Conservation (phyloP, 257 asterid genomes). For the Sherardia arvensis region DNA sequence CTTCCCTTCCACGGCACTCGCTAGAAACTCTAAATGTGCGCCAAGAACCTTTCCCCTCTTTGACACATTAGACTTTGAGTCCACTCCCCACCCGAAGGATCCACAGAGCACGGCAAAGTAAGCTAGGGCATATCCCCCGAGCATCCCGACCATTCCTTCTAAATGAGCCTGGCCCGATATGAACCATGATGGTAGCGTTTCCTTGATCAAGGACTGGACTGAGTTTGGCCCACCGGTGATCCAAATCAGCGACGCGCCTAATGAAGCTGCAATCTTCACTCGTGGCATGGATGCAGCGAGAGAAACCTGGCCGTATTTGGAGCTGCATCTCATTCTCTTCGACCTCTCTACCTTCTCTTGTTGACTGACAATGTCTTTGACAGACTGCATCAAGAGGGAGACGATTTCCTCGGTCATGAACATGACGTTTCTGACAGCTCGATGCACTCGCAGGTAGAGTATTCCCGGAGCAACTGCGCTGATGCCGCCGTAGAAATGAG, state of each 20-base stretch:
- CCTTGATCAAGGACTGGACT: conserved; percentile 60
- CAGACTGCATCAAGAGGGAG: conserved; percentile 64
- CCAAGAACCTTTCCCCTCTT: conserved; percentile 41
- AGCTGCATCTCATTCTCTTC: conserved; percentile 41
- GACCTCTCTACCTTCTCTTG: conserved; percentile 47
- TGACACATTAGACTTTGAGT: conserved; percentile 42
- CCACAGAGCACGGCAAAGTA: conserved; percentile 55
- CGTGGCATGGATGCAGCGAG: conserved; percentile 62
- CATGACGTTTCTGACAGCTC: conserved; percentile 63
- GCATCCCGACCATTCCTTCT: conserved; percentile 62
- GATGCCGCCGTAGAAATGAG: conserved; percentile 59
- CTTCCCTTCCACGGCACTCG: conserved; percentile 65
- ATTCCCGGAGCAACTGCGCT: conserved; percentile 92
- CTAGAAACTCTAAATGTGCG: conserved; percentile 66
- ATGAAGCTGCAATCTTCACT: conserved; percentile 74
- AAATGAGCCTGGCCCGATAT: conserved; percentile 48
- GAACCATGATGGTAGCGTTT: conserved; percentile 85
- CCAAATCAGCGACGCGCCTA: conserved; percentile 88
- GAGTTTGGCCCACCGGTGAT: conserved; percentile 61
- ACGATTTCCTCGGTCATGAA: conserved; percentile 75
- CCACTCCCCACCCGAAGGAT: conserved; percentile 80
- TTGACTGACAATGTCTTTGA: conserved; percentile 42
- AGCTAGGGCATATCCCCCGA: conserved; percentile 81
- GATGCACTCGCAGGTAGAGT: conserved; percentile 75
- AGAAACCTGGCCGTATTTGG: conserved; percentile 75